Conservation (phyloP, 768 basidiomycete species). For the Trametes maxima region DNA sequence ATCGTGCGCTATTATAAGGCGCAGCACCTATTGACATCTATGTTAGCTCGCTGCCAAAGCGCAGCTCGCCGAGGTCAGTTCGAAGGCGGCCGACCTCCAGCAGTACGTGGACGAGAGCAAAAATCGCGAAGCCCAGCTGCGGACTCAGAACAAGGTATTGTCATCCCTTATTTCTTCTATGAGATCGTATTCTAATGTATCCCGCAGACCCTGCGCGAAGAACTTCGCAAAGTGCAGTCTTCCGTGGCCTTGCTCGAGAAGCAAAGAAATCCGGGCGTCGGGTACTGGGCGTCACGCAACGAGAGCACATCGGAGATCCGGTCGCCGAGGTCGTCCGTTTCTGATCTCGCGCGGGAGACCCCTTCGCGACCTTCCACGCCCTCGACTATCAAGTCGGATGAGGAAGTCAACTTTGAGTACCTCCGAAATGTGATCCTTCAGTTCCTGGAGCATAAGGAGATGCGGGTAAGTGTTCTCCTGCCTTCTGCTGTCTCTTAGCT, state of each 20-base stretch:
- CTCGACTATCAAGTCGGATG: constrained; percentile 57
- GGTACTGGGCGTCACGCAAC: constrained; percentile 77
- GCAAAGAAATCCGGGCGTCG: constrained; percentile 91
- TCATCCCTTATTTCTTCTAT: neutral
- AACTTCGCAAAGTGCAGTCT: constrained; percentile 93
- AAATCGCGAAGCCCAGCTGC: constrained; percentile 67
- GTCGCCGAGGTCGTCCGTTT: constrained; percentile 44
- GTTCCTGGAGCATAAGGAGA: constrained; percentile 97
- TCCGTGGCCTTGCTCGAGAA: constrained; percentile 88
- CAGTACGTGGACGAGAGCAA: constrained; percentile 75
- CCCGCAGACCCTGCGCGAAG: constrained; percentile 82
- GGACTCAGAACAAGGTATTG: constrained; percentile 77
- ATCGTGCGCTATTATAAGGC: neutral
- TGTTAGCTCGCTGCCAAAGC: constrained; percentile 46
- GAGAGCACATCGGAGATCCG: constrained; percentile 36
- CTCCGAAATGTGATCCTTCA: constrained; percentile 94
- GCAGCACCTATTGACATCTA: neutral
- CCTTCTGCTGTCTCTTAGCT: neutral
- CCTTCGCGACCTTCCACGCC: constrained; percentile 36
- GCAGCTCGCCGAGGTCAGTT: constrained; percentile 50
- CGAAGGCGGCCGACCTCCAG: constrained; percentile 57
- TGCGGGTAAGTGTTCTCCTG: constrained; percentile 68
- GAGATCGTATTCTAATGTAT: neutral
- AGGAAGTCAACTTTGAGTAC: constrained; percentile 95
- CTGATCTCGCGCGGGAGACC: constrained; percentile 39